These are phyloP conservation scores for Ogataea saltuana DNA, from an alignment of 805 yeast genomes.

Conservation along the genomic window DNA sequence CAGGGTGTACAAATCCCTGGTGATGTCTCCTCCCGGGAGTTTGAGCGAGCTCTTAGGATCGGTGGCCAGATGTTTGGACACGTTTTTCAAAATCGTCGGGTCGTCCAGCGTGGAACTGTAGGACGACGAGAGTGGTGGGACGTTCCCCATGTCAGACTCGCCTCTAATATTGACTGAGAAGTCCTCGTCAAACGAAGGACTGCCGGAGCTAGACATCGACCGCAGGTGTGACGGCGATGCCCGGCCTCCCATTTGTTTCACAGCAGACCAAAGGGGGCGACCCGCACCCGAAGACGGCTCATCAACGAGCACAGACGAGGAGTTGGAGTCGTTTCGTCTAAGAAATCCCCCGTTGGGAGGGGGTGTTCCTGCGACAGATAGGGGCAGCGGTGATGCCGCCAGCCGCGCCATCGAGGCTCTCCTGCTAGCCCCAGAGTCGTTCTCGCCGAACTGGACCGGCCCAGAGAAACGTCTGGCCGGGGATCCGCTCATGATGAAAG, in stretches of 20 bases:
- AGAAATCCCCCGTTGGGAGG: constrained; percentile 12
- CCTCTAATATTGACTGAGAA: constrained; percentile 7
- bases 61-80: constrained; percentile 40
- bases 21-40: constrained; percentile 52
- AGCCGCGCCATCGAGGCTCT: constrained; percentile 38
- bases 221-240: constrained; percentile 17
- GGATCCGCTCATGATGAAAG: constrained; percentile 16
- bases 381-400: constrained; percentile 28
- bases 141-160: not conserved
- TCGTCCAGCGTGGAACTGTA: constrained; percentile 35
- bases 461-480: constrained; percentile 15
- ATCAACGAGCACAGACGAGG: constrained; percentile 28
- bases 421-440: constrained; percentile 23
- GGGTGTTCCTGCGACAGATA: constrained; percentile 15
- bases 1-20: constrained; percentile 46
- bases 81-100: constrained; percentile 35
- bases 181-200: constrained; percentile 15
- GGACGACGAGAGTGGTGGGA: constrained; percentile 20
- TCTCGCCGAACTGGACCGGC: constrained; percentile 9
- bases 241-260: constrained; percentile 7
- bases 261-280: constrained; percentile 4
- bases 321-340: constrained; percentile 24
- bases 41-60: constrained; percentile 37
- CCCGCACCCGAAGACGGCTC: constrained; percentile 14
- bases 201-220: constrained; percentile 24